Evolutionary conservation across 306 rosid species (phyloP).

Genomic region (Cucurbita maxima): DNA sequence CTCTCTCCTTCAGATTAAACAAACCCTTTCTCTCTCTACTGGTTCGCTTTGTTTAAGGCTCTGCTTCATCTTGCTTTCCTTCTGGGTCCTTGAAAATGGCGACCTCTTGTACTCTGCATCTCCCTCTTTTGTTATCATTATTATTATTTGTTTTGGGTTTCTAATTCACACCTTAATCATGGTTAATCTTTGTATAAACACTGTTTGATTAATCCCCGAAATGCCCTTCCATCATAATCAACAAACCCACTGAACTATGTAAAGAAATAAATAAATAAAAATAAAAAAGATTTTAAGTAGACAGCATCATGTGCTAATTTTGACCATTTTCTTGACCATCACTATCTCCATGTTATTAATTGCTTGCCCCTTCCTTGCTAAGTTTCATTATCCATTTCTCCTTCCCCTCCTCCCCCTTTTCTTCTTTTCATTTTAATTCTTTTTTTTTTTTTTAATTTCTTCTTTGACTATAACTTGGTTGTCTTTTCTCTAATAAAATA

Average conservation of each 20-base stretch:
- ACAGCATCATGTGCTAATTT: slow-evolving; percentile 7
- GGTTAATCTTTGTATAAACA: neutral
- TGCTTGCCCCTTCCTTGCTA: neutral
- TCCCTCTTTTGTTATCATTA: neutral
- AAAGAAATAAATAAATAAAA: neutral
- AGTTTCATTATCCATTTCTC: neutral
- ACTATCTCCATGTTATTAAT: slow-evolving; percentile 1
- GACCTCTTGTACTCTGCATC: slow-evolving; percentile 13
- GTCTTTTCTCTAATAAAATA: neutral
- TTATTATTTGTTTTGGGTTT: neutral
- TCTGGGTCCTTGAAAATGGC: slow-evolving; percentile 12
- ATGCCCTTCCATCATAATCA: slow-evolving; percentile 1
- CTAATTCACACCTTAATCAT: slow-evolving; percentile 1
- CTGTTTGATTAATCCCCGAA: neutral
- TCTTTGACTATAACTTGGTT: neutral
- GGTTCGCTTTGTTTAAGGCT: slow-evolving; percentile 6
- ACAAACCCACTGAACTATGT: neutral
- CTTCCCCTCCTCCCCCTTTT: neutral
- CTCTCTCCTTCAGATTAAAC: neutral
- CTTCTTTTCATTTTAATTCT: neutral
- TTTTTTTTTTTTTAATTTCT: neutral
- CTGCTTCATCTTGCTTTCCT: neutral
- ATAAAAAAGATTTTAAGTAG: neutral
- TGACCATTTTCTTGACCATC: slow-evolving; percentile 14
- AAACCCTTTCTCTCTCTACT: neutral